A percentile compares a stretch with the other conserved stretches of the same genome.
Conservation (phyloP, 768 basidiomycete genomes). For the Crassisporium funariophilum region DNA sequence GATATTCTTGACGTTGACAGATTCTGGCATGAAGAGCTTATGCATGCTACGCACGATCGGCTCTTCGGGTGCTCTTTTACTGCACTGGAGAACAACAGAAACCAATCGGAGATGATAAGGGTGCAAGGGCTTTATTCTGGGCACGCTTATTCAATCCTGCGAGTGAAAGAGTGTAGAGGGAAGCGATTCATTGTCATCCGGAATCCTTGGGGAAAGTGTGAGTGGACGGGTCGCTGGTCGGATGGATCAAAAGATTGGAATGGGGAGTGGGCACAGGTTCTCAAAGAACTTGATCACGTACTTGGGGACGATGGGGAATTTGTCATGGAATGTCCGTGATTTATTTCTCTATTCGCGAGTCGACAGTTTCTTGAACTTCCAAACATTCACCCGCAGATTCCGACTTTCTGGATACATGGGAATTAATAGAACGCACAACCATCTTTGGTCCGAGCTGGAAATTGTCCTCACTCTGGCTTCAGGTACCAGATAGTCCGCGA, state of each 20-base stretch:
- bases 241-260: slow-evolving; percentile 50
- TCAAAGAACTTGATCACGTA: slow-evolving; percentile 36
- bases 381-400: too few species aligned
- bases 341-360: not conserved
- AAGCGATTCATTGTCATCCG: slow-evolving; percentile 46
- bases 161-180: slow-evolving; percentile 41
- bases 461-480: slow-evolving; percentile 45
- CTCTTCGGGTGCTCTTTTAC: slow-evolving; percentile 48
- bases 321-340: slow-evolving; percentile 43
- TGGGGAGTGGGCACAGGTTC: slow-evolving; percentile 38
- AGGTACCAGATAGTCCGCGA: slow-evolving; percentile 33
- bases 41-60: slow-evolving; percentile 43
- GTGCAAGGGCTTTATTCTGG: slow-evolving; percentile 33
- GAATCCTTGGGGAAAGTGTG: slow-evolving; percentile 47
- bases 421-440: slow-evolving; percentile 37
- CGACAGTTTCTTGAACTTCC: not conserved
- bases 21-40: slow-evolving; percentile 54
- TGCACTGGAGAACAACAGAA: slow-evolving; percentile 17
- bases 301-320: slow-evolving; percentile 47
- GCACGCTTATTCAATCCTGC: slow-evolving; percentile 47
- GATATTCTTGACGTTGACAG: slow-evolving; percentile 48
- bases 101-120: not conserved
- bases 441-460: slow-evolving; percentile 46
- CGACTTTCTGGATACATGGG: slow-evolving; percentile 43
- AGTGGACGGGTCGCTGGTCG: slow-evolving; percentile 47